Evolutionary conservation across 805 yeast genomes (phyloP).

Genomic region (Metschnikowia santaceciliae): DNA sequence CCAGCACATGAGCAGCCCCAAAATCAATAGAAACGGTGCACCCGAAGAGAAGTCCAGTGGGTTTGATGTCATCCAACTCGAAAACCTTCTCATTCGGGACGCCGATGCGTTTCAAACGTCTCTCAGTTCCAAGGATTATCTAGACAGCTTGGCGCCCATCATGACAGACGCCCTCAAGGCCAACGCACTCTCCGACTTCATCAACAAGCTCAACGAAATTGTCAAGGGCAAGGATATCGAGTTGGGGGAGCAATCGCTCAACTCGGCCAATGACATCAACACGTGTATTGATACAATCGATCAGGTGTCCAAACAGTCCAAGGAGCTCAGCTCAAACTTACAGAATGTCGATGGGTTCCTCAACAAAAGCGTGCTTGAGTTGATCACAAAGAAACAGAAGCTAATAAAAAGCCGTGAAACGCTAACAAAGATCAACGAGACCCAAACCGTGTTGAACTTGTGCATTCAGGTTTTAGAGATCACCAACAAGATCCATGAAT

Average conservation of each 20-base stretch:
- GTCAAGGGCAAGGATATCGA: slow-evolving; percentile 61
- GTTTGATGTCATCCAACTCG: slow-evolving; percentile 30
- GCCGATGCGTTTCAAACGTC: slow-evolving; percentile 45
- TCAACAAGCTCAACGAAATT: slow-evolving; percentile 51
- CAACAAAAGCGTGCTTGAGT: slow-evolving; percentile 59
- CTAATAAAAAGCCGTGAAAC: slow-evolving; percentile 61
- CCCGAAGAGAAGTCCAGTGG: not conserved
- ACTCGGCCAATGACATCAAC: slow-evolving; percentile 53
- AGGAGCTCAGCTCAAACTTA: slow-evolving; percentile 52
- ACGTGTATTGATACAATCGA: slow-evolving; percentile 61
- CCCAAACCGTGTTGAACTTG: slow-evolving; percentile 61
- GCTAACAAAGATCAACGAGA: slow-evolving; percentile 63
- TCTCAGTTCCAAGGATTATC: slow-evolving; percentile 58
- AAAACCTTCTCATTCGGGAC: slow-evolving; percentile 35
- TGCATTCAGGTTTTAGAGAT: slow-evolving; percentile 81
- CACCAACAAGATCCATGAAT: slow-evolving; percentile 79
- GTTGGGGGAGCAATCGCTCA: slow-evolving; percentile 57
- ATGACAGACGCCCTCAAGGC: slow-evolving; percentile 58
- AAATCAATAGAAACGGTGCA: not conserved
- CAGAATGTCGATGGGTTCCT: slow-evolving; percentile 53
- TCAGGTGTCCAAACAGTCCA: slow-evolving; percentile 55
- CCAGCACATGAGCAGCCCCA: slow-evolving; percentile 1
- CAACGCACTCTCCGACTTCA: slow-evolving; percentile 52
- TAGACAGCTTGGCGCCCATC: slow-evolving; percentile 77
- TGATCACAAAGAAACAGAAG: slow-evolving; percentile 58